These are phyloP conservation scores for Colletotrichum acutatum DNA, from an alignment of 2,329 filamentous ascomycete genomes.

Conservation along the genomic window DNA sequence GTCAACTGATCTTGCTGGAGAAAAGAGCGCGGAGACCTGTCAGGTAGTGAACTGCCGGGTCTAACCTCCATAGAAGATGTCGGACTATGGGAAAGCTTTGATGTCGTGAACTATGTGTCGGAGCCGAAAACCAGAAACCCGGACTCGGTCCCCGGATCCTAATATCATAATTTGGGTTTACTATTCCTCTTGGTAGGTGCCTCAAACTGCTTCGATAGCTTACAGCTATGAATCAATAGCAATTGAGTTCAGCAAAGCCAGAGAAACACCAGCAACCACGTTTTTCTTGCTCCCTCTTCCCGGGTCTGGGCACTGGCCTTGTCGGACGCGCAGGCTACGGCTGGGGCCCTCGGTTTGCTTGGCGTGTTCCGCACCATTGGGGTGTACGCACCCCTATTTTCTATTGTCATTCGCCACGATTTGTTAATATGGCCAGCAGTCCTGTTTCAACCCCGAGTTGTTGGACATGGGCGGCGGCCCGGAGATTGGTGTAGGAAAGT, in stretches of 20 bases:
- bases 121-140: not conserved
- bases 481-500: constrained; percentile 5
- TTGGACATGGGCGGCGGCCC: not conserved
- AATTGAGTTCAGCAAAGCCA: not conserved
- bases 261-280: not conserved
- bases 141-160: not conserved
- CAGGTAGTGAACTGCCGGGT: not conserved
- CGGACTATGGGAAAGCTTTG: not conserved
- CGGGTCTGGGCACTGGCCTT: not conserved
- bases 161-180: not conserved
- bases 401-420: not conserved
- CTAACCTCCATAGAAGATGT: not conserved
- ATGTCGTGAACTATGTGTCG: too few relatives aligned
- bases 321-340: not conserved
- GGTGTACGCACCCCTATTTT: not conserved
- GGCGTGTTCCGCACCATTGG: not conserved
- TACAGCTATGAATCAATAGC: not conserved
- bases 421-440: not conserved
- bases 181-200: not conserved
- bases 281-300: not conserved
- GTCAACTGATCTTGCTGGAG: not conserved
- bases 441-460: not conserved
- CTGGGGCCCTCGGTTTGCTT: not conserved
- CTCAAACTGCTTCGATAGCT: not conserved
- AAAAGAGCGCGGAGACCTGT: not conserved